These are phyloP conservation scores for Salix brachista DNA, from an alignment of 345 rosid genomes.

Conservation along the genomic window DNA sequence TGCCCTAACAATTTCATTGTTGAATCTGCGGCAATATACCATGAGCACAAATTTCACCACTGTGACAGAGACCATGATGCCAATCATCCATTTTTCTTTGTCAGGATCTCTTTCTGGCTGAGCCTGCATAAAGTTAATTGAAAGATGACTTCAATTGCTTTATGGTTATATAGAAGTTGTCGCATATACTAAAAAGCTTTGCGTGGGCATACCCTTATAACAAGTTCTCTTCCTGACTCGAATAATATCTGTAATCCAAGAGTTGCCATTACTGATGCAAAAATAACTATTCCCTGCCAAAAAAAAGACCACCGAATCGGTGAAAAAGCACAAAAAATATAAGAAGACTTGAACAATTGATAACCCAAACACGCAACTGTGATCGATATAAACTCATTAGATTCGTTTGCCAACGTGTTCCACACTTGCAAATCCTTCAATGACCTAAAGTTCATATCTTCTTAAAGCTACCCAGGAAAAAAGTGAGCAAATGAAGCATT, in stretches of 20 bases:
- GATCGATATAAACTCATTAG: neutral
- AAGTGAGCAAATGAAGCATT: neutral
- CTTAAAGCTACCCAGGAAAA: neutral
- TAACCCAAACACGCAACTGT: neutral
- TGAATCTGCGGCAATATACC: slow-evolving; percentile 40
- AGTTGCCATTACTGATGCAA: slow-evolving; percentile 56
- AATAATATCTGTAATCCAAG: slow-evolving; percentile 52
- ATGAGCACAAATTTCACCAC: slow-evolving; percentile 35
- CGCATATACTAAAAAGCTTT: neutral
- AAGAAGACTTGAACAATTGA: neutral
- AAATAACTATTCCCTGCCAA: slow-evolving; percentile 49
- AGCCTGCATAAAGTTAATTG: slow-evolving; percentile 20
- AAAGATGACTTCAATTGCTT: neutral
- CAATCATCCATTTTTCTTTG: slow-evolving; percentile 55
- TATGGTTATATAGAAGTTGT: neutral
- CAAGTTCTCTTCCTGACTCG: slow-evolving; percentile 50
- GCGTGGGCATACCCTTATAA: slow-evolving; percentile 26
- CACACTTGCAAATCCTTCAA: neutral
- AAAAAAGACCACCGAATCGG: neutral
- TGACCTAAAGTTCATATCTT: neutral
- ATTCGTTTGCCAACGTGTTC: neutral
- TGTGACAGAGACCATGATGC: slow-evolving; percentile 51
- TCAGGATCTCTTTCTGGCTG: slow-evolving; percentile 45
- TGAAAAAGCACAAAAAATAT: neutral
- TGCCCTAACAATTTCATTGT: slow-evolving; percentile 41